A percentile compares a stretch with the other conserved stretches of the same genome.
These are phyloP conservation scores for Trichoderma asperelloides DNA, from an alignment of 495 filamentous ascomycete species.

Conservation along the genomic window DNA sequence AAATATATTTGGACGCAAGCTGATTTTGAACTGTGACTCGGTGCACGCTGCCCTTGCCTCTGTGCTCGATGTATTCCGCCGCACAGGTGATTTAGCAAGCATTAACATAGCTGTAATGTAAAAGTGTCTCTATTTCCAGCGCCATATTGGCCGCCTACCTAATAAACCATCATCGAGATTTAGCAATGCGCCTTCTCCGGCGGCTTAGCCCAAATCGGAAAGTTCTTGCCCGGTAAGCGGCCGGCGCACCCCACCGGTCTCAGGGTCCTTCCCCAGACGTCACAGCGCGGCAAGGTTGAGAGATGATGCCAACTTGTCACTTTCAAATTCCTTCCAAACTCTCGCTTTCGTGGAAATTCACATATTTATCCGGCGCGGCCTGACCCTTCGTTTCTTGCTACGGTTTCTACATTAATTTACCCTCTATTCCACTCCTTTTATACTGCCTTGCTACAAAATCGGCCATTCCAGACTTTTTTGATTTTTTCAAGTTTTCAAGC, in stretches of 20 bases:
- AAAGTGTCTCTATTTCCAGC: not conserved
- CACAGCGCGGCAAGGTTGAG: not conserved
- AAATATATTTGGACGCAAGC: constrained; percentile 7
- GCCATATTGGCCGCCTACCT: not conserved
- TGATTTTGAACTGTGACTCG: not conserved
- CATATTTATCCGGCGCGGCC: not conserved
- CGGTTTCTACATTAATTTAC: no score
- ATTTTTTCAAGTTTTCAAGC: constrained; percentile 9
- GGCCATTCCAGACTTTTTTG: not conserved
- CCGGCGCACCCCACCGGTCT: not conserved
- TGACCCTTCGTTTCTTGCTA: not conserved
- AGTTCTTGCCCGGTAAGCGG: not conserved
- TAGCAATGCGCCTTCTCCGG: not conserved
- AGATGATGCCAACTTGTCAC: constrained; percentile 12
- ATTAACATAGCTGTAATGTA: not conserved
- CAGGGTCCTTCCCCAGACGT: constrained; percentile 8
- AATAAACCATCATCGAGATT: no score
- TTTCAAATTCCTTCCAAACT: not conserved
- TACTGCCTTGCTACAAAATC: not conserved
- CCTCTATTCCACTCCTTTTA: not conserved
- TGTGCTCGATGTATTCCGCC: not conserved
- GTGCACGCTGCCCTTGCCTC: not conserved
- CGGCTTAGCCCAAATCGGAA: not conserved
- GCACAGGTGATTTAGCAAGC: not conserved
- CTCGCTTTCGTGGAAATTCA: not conserved